Evolutionary conservation across 225 moss, liverwort and hornwort genomes (phyloP).

Genomic region (Neckera pumila): DNA sequence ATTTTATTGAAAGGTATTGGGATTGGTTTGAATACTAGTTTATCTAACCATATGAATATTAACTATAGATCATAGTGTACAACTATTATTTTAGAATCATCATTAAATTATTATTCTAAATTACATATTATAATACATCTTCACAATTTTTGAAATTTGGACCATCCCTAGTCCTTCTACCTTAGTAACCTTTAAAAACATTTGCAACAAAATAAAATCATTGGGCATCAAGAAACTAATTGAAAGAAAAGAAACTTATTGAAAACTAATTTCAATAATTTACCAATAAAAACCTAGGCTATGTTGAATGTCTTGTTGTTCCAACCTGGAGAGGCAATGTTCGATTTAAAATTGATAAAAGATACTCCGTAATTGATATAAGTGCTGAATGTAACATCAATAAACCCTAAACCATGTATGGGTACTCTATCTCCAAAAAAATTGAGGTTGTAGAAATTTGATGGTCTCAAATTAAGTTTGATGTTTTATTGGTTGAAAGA

Average conservation of each 20-base stretch:
- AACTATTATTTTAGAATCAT: no score
- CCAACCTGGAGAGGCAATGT: not conserved
- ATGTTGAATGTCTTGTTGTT: not conserved
- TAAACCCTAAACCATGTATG: not conserved
- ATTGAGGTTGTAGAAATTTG: not conserved
- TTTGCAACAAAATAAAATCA: not conserved
- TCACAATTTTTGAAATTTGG: not conserved
- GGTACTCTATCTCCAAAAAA: not conserved
- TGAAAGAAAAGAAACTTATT: not conserved
- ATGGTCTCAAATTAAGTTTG: not conserved
- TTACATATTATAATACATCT: no score
- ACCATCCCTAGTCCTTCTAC: not conserved
- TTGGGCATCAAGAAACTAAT: not conserved
- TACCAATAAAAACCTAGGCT: not conserved
- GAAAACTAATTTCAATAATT: not conserved
- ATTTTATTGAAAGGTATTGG: no score
- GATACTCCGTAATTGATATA: not conserved
- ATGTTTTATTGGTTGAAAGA: not conserved
- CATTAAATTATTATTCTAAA: no score
- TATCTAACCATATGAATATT: no score
- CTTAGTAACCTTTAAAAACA: not conserved
- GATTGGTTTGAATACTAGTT: no score
- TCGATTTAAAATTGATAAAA: not conserved
- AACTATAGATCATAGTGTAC: no score
- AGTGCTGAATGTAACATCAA: not conserved